Base-by-base conservation (phyloP, 2,329 filamentous ascomycete species). In the Endoconidiophora polonica region DNA sequence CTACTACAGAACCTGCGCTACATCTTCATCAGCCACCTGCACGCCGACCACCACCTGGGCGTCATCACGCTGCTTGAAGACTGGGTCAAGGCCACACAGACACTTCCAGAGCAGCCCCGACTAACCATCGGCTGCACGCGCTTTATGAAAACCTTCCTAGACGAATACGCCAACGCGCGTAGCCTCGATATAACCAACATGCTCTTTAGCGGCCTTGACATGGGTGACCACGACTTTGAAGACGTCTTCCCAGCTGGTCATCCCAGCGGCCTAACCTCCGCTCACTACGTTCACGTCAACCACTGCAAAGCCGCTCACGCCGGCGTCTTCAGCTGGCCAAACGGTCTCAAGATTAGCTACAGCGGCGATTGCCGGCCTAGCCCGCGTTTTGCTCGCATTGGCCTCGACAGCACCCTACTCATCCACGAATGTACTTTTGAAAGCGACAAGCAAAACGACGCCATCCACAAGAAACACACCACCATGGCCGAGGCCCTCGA, bases 341-440 rank as follows among this genome's bases (percentile, higher is more conserved):
- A 77, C 1, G 82, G 79, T 16, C 83, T 98, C 62, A 91, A 90
- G 61, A 72, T 94, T 52, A 86, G 86, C 43, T 98, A 94, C 66
- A 94, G 86, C 3, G 91, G 91, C 50, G 91, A 98, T 67, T 96
- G 90, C 62, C 76, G 91, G 5, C 91, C 91, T 0, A 86, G 77
- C 3, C 58, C 66, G 2, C 60, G 66, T 0, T 95, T 98, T 60
- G 76, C 78, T 0, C 57, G 64, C 10, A 82, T 90, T 46, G 93
- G 85, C 43, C 67, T 68, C 43, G 79, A 79, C 54, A 80, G 83
- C 2, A 94, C 90, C 12, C 73, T 98, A 5, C 76, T 95, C 4
- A 77, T 98, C 50, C 91, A 98, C 67, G 91, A 98, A 71, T 88
- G 87, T 55, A 98, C 91, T 0, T 96, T 98, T 60, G 86, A 91